Conservation (phyloP, 768 basidiomycete species). For the Phanerodontia chrysosporium region DNA sequence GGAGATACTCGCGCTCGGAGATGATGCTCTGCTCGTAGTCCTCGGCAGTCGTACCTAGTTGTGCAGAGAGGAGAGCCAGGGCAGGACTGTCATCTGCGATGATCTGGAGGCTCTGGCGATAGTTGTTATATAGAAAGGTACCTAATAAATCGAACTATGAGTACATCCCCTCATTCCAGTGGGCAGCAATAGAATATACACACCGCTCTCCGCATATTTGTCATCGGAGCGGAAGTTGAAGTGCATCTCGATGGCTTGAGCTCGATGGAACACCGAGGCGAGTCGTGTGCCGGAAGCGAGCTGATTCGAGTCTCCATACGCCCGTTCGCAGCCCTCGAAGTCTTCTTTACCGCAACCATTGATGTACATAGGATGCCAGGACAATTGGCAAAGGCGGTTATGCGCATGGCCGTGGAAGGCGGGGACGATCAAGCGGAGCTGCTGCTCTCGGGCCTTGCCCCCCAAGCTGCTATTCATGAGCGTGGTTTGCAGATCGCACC, state of each 20-base stretch:
- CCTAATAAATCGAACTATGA: conserved; percentile 13
- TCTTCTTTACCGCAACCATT: conserved; percentile 22
- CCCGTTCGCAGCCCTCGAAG: no score
- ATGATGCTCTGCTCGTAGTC: no score
- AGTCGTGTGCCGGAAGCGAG: conserved; percentile 20
- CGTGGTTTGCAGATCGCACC: conserved; percentile 21
- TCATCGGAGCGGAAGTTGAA: no score
- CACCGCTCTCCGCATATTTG: conserved; percentile 15
- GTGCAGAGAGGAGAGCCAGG: no score
- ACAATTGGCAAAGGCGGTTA: conserved; percentile 24
- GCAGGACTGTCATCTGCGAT: no score
- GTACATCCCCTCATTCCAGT: neutral
- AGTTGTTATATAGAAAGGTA: no score
- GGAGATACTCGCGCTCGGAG: no score
- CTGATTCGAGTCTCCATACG: conserved; percentile 24
- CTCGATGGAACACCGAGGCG: conserved; percentile 24
- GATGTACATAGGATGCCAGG: conserved; percentile 25
- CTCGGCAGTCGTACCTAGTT: no score
- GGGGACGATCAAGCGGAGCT: conserved; percentile 17
- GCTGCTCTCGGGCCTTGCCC: neutral
- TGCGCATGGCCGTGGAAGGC: no score
- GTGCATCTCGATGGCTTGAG: conserved; percentile 23
- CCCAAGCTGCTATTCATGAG: conserved; percentile 15
- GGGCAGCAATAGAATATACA: conserved; percentile 13
- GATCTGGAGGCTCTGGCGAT: no score